Base-by-base conservation (phyloP, 1,139 yeast genomes). In the Lodderomyces jiufengensis region DNA sequence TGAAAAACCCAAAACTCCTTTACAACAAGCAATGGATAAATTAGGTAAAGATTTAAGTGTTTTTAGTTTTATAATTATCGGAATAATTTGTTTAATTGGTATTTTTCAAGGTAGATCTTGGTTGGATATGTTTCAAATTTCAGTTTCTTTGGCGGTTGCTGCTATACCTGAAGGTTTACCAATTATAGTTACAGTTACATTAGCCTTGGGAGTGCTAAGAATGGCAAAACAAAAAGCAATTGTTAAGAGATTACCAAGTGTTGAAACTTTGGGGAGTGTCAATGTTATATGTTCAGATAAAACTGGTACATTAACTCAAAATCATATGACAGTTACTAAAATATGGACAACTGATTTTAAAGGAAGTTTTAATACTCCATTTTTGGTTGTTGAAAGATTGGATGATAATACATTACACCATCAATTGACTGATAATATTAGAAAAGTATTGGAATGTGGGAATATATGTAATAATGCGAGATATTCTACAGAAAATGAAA, bases 161-260 rank as follows among this genome's bases (percentile, higher is more conserved):
- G 97, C 97, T 2, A 90, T 92, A 48, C 98, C 98, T 3, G 98
- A 92, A 61, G 97, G 97, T 39, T 73, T 92, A 46, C 97, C 97
- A 0, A 90, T 92, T 51, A 90, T 92, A 55, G 97, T 92, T 30
- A 90, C 97, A 4, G 97, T 92, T 5, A 92, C 97, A 0, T 69
- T 92, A 47, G 97, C 98, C 0, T 70, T 92, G 29, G 97, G 97
- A 31, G 97, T 92, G 27, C 71, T 90, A 49, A 74, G 97, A 62
- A 92, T 92, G 97, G 97, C 97, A 4, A 79, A 78, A 37, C 81
- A 88, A 48, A 84, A 83, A 52, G 97, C 97, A 3, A 92, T 92
- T 52, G 95, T 92, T 37, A 83, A 90, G 51, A 76, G 97, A 49
- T 70, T 92, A 44, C 97, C 97, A 10, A 81, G 94, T 50, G 97